phyloP scores from a whole-genome alignment of 140 eudicot genomes.

The Stevia rebaudiana region DNA sequence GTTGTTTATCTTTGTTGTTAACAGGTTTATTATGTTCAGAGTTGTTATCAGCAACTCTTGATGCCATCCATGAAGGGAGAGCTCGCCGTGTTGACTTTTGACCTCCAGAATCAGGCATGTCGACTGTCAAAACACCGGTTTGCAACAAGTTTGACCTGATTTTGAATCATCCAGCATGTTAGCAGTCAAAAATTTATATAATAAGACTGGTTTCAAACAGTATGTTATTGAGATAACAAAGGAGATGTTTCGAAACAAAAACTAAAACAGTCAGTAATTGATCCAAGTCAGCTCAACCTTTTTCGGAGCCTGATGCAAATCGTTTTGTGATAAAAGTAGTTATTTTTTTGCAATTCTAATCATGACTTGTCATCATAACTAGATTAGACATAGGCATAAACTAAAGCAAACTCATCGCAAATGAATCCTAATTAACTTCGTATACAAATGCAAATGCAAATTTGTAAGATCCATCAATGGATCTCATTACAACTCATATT shows the following conservation, averaged over 20 bases:
- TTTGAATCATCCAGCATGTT: neutral
- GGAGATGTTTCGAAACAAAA: neutral
- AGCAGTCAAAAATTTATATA: neutral
- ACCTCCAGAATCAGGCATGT: constrained; percentile 57
- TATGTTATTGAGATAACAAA: neutral
- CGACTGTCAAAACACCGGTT: constrained; percentile 16
- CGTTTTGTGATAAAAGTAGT: too few species aligned
- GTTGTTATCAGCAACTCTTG: constrained; percentile 32
- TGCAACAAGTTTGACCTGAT: constrained; percentile 14
- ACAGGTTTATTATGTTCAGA: constrained; percentile 17
- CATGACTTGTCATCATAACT: too few species aligned
- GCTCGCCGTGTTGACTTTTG: constrained; percentile 40
- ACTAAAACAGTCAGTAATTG: neutral
- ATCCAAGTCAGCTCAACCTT: too few species aligned
- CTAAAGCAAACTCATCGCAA: too few species aligned
- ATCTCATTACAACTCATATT: too few species aligned
- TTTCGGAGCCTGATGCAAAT: too few species aligned
- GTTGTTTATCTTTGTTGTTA: constrained; percentile 27
- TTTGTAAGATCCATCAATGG: too few species aligned
- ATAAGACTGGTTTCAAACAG: neutral
- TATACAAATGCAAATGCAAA: too few species aligned
- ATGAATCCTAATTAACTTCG: too few species aligned
- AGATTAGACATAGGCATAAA: too few species aligned
- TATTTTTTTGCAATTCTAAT: too few species aligned
- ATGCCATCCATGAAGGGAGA: constrained; percentile 88